A percentile compares a stretch with the other conserved stretches of the same genome.
These are phyloP conservation scores for Elymus sibiricus DNA, from an alignment of 176 grass and related monocot genomes.

Conservation along the genomic window DNA sequence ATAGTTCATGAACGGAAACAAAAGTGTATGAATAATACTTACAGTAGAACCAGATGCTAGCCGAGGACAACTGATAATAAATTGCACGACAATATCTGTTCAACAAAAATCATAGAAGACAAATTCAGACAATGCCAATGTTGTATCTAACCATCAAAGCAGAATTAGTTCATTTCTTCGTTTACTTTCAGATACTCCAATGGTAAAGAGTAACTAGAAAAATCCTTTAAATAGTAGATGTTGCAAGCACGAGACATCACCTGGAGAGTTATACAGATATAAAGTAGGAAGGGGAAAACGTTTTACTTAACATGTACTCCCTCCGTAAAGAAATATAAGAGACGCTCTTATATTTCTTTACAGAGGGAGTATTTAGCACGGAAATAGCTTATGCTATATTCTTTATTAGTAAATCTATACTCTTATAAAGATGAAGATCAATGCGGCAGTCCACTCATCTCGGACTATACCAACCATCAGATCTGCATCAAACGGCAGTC, in stretches of 20 bases:
- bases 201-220: not conserved
- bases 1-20: not conserved
- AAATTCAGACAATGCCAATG: not conserved
- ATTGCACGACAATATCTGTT: constrained; percentile 81
- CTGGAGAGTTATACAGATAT: not conserved
- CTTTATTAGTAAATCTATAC: not conserved
- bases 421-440: not conserved
- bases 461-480: not conserved
- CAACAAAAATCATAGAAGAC: constrained; percentile 19
- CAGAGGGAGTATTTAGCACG: not conserved
- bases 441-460: not conserved
- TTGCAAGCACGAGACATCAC: not conserved
- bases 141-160: constrained; percentile 6
- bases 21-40: constrained; percentile 34
- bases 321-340: too few species aligned
- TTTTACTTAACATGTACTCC: not conserved
- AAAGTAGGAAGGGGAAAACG: not conserved
- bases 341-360: too few species aligned
- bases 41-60: constrained; percentile 60
- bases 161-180: not conserved
- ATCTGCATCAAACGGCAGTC: not conserved
- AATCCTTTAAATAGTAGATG: not conserved
- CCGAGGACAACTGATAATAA: constrained; percentile 73
- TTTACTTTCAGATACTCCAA: constrained; percentile 23
- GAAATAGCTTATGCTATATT: not conserved